phyloP scores from a whole-genome alignment of 495 filamentous ascomycete species.

The Tuber umbilicatum region DNA sequence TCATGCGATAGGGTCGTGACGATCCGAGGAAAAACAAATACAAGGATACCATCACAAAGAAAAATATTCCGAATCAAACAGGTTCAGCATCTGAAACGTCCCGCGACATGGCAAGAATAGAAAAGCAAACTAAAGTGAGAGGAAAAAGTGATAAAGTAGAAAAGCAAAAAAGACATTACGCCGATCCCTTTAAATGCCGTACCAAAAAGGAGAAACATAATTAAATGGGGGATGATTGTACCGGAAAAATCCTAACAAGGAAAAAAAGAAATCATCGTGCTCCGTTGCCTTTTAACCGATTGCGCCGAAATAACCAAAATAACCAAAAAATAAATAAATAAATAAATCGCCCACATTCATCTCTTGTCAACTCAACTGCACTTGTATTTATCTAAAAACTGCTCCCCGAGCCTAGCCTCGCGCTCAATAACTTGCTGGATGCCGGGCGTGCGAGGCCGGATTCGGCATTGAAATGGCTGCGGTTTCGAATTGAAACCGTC shows the following conservation, averaged over 20 bases:
- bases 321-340: not conserved
- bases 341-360: not conserved
- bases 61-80: not conserved
- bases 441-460: slow-evolving; percentile 44
- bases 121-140: not conserved
- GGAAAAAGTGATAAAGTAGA: not conserved
- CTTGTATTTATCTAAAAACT: slow-evolving; percentile 42
- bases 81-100: not conserved
- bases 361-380: slow-evolving; percentile 37
- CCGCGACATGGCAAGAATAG: not conserved
- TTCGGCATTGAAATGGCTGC: slow-evolving; percentile 50
- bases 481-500: slow-evolving; percentile 55
- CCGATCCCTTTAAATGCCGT: slow-evolving; percentile 2
- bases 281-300: not conserved
- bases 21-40: not conserved
- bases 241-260: not conserved
- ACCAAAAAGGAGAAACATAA: slow-evolving; percentile 1
- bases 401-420: slow-evolving; percentile 32
- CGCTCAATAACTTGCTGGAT: slow-evolving; percentile 28
- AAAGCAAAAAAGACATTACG: not conserved
- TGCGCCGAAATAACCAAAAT: slow-evolving; percentile 3
- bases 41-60: not conserved
- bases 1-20: not conserved
- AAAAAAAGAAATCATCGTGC: not conserved
- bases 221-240: not conserved